Conservation (phyloP, 495 filamentous ascomycete species). For the Penicillium diatomitis region DNA sequence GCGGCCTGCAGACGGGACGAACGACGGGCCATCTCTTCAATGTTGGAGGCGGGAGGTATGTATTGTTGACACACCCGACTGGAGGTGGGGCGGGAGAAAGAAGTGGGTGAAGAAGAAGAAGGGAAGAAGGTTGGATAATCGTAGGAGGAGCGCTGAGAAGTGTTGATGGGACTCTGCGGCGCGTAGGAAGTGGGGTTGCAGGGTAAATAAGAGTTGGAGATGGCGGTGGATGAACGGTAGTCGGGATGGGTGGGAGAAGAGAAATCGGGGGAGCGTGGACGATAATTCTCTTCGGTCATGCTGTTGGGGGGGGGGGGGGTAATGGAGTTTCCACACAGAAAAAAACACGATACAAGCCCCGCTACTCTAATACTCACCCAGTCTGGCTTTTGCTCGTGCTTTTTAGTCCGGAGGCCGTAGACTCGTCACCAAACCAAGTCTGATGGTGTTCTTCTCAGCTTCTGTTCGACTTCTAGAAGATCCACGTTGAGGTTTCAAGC, state of each 20-base stretch:
- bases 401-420: too few species aligned
- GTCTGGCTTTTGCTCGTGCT: too few species aligned
- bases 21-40: slow-evolving; percentile 39
- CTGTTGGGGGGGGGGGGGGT: slow-evolving; percentile 1
- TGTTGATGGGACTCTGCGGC: slow-evolving; percentile 20
- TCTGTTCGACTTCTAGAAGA: too few species aligned
- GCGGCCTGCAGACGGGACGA: slow-evolving; percentile 33
- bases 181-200: slow-evolving; percentile 23
- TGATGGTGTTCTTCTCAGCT: too few species aligned
- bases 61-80: slow-evolving; percentile 27
- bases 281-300: slow-evolving; percentile 24
- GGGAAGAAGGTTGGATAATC: slow-evolving; percentile 33
- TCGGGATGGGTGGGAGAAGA: slow-evolving; percentile 9
- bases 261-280: slow-evolving; percentile 21
- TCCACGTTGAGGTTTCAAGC: too few species aligned
- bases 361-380: too few species aligned
- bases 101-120: slow-evolving; percentile 24
- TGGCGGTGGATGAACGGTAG: neutral
- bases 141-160: slow-evolving; percentile 33
- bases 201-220: neutral
- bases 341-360: neutral
- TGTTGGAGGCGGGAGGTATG: slow-evolving; percentile 23
- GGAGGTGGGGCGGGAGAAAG: slow-evolving; percentile 23
- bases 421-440: too few species aligned
- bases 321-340: neutral